Evolutionary conservation across 805 yeast genomes (phyloP).

Genomic region (Wickerhamiella kazuoi): DNA sequence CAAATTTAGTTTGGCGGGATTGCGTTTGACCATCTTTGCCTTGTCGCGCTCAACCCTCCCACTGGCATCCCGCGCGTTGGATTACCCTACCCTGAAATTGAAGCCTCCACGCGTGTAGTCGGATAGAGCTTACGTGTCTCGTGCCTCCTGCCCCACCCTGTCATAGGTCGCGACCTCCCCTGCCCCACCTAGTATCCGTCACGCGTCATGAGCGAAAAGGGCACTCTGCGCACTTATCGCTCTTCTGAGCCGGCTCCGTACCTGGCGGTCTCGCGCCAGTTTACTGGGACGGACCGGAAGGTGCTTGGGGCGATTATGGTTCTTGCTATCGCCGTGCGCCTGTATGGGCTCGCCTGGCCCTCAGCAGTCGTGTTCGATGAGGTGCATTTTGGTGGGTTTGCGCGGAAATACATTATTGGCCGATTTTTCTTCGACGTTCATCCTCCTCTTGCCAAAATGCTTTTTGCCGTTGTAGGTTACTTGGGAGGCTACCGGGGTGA

Average conservation of each 20-base stretch:
- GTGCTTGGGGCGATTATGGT: constrained; percentile 25
- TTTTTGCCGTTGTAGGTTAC: constrained; percentile 36
- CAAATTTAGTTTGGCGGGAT: too few relatives aligned
- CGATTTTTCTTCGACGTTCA: constrained; percentile 52
- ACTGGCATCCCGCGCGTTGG: too few relatives aligned
- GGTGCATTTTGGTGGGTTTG: constrained; percentile 94
- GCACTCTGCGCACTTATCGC: constrained; percentile 23
- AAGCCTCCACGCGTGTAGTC: too few relatives aligned
- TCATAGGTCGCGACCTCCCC: constrained; percentile 6
- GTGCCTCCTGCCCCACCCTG: too few relatives aligned
- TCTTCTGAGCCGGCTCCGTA: constrained; percentile 14
- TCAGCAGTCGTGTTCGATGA: constrained; percentile 80
- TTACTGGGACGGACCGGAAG: constrained; percentile 12
- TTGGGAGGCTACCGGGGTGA: constrained; percentile 36
- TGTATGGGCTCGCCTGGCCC: constrained; percentile 46
- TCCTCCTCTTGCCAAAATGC: constrained; percentile 51
- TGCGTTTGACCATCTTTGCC: too few relatives aligned
- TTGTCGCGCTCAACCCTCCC: too few relatives aligned
- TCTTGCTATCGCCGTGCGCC: constrained; percentile 41
- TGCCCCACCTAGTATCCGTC: constrained; percentile 18
- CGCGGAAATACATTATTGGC: constrained; percentile 54
- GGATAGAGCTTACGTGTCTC: too few relatives aligned
- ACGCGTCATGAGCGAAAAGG: constrained; percentile 38
- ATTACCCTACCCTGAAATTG: too few relatives aligned
- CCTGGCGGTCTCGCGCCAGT: constrained; percentile 13